Evolutionary conservation across 345 rosid genomes (phyloP).

Genomic region (Salix arbutifolia): DNA sequence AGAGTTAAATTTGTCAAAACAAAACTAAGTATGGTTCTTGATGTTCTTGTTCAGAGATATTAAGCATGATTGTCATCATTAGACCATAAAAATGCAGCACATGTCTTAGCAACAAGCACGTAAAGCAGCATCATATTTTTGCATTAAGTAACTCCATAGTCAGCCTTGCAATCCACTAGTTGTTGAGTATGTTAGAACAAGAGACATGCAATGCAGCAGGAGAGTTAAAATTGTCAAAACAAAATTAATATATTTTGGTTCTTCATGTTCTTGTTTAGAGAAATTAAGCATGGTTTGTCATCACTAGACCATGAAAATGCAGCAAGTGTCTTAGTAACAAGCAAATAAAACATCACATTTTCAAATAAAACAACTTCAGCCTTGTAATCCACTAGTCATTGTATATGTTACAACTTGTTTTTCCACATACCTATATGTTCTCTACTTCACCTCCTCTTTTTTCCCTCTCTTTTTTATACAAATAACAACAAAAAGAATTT

Average conservation of each 20-base stretch:
- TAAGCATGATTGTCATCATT: background rate
- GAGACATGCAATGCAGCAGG: background rate
- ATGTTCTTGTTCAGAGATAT: background rate
- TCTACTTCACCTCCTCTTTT: background rate
- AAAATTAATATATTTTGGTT: background rate
- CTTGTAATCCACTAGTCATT: background rate
- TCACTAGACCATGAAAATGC: background rate
- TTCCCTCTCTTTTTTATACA: background rate
- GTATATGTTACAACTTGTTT: background rate
- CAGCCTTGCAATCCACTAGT: background rate
- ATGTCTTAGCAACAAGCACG: background rate
- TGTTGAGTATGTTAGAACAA: background rate
- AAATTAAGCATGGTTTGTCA: background rate
- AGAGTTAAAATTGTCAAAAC: background rate
- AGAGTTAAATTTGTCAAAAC: background rate
- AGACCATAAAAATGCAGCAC: background rate
- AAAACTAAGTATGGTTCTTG: background rate
- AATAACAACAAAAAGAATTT: background rate
- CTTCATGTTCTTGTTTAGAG: background rate
- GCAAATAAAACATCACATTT: background rate
- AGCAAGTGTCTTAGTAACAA: background rate
- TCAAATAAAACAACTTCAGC: background rate
- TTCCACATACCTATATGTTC: background rate
- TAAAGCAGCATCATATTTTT: background rate
- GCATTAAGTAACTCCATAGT: background rate